Evolutionary conservation across 148 eudicot genomes (phyloP), one percentile per base, ranked within the genome.

Genomic region (Arbutus unedo): DNA sequence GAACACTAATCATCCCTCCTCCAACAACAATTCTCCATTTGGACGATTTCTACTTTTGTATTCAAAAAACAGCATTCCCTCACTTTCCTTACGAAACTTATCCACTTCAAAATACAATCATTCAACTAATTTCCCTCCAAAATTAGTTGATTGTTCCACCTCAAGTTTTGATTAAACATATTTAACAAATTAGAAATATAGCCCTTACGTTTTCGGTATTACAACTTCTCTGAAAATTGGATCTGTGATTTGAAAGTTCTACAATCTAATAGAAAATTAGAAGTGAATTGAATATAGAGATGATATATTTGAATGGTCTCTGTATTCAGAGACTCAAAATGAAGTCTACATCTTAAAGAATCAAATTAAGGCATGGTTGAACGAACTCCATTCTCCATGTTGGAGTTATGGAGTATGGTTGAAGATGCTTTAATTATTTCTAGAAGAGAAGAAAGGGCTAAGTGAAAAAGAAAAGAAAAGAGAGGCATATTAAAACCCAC

Each of bases 401-500:
- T 19, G 21, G 8, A 59, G 64, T 59, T 7, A 60, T 60, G 67
- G 3, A 60, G 67, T 60, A 21, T 21, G 67, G 31, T 60, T 25
- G 70, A 15, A 64, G 70, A 23, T 31, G 47, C 15, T 43, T 16
- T 47, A 16, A 44, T n/a, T n/a, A 67, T 5, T 47, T 43, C 56
- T 31, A 43, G 23, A 74, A 70, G 18, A 48, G 44, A 41, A 48
- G 73, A 60, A n/a, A 60, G 48, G 21, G 80, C 48, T 56, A 44
- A 66, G 80, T 62, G 21, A 66, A 60, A 76, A 21, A 77, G 38
- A 77, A 68, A 21, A 7, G 7, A 77, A 55, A 54, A 56, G 10
- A 66, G 45, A 31, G 43, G 41, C 60, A 54, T 56, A 41, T 83
- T 0, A 16, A 70, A 43, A 85, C 90, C 59, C 88, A 95, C 98